These are phyloP conservation scores for Lasiodiplodia gonubiensis DNA, from an alignment of 2,329 filamentous ascomycete species.

Conservation along the genomic window DNA sequence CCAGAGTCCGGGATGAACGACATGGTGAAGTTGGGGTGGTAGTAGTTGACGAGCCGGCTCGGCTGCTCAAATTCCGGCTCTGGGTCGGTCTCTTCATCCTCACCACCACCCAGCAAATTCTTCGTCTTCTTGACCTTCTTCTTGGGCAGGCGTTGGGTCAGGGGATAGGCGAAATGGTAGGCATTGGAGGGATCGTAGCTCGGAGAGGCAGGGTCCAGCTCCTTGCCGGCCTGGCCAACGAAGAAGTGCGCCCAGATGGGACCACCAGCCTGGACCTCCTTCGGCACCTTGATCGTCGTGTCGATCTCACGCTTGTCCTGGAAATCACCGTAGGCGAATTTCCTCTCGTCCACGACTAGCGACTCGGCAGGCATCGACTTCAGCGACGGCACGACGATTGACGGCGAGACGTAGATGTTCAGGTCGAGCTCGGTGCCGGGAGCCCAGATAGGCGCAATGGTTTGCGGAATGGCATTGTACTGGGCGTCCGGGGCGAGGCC, in stretches of 20 bases:
- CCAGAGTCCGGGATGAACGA: slow-evolving; percentile 84
- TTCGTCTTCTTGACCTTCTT: slow-evolving; percentile 89
- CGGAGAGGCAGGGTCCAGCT: slow-evolving; percentile 74
- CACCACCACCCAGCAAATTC: slow-evolving; percentile 70
- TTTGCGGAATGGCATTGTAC: slow-evolving; percentile 70
- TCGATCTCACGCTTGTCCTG: slow-evolving; percentile 79
- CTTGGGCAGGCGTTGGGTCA: slow-evolving; percentile 89
- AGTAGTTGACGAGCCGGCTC: slow-evolving; percentile 76
- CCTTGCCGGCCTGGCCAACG: slow-evolving; percentile 75
- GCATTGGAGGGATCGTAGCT: slow-evolving; percentile 77
- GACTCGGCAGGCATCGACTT: slow-evolving; percentile 68
- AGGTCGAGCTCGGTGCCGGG: slow-evolving; percentile 80
- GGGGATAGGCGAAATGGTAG: slow-evolving; percentile 80
- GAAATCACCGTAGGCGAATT: slow-evolving; percentile 78
- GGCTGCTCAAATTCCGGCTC: slow-evolving; percentile 64
- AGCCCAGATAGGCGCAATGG: slow-evolving; percentile 87
- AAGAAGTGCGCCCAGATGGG: slow-evolving; percentile 97
- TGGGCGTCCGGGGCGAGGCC: slow-evolving; percentile 59
- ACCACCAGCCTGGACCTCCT: slow-evolving; percentile 84
- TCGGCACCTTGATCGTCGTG: slow-evolving; percentile 77
- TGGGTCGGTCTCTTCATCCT: slow-evolving; percentile 56
- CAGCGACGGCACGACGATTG: slow-evolving; percentile 71
- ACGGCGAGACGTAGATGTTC: slow-evolving; percentile 80
- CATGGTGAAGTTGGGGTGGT: slow-evolving; percentile 92
- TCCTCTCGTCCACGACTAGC: slow-evolving; percentile 78